Evolutionary conservation across 192 early-diverging fungal species (phyloP).

Genomic region (Jimgerdemannia flammicorona): DNA sequence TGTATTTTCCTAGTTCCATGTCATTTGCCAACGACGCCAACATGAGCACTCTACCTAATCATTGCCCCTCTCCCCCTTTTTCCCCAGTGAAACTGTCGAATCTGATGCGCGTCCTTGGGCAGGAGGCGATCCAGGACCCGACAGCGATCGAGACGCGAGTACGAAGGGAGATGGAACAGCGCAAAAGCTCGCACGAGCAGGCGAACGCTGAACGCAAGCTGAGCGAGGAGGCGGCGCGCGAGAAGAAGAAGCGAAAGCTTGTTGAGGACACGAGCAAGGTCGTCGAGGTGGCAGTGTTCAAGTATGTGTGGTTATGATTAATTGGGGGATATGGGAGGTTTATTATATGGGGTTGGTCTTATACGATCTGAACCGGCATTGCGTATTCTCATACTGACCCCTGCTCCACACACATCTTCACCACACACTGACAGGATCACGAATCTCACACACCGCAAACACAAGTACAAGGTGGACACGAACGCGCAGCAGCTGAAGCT

Average conservation of each 20-base stretch:
- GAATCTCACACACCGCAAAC: slow-evolving; percentile 75
- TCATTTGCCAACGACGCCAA: background rate
- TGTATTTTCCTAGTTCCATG: too few relatives aligned
- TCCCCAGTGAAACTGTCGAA: slow-evolving; percentile 77
- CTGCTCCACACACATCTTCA: background rate
- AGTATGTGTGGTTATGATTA: slow-evolving; percentile 40
- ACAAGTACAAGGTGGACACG: slow-evolving; percentile 84
- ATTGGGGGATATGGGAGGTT: too few relatives aligned
- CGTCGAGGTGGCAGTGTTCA: slow-evolving; percentile 81
- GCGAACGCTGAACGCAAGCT: slow-evolving; percentile 81
- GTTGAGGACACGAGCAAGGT: slow-evolving; percentile 65
- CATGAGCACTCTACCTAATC: background rate
- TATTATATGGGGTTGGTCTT: too few relatives aligned
- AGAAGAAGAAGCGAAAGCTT: slow-evolving; percentile 73
- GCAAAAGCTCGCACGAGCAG: slow-evolving; percentile 76
- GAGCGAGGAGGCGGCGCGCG: slow-evolving; percentile 80
- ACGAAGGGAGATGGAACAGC: slow-evolving; percentile 77
- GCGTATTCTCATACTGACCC: background rate
- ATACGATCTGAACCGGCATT: too few relatives aligned
- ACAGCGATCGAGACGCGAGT: slow-evolving; percentile 92
- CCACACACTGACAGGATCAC: slow-evolving; percentile 50
- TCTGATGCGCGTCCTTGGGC: slow-evolving; percentile 93
- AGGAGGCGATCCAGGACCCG: slow-evolving; percentile 92
- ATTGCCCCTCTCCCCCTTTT: background rate
- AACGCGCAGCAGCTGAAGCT: slow-evolving; percentile 86